A percentile compares a stretch with the other conserved stretches of the same genome.
Conservation (phyloP, 805 yeast species). For the Nakazawaea molendinolei region DNA sequence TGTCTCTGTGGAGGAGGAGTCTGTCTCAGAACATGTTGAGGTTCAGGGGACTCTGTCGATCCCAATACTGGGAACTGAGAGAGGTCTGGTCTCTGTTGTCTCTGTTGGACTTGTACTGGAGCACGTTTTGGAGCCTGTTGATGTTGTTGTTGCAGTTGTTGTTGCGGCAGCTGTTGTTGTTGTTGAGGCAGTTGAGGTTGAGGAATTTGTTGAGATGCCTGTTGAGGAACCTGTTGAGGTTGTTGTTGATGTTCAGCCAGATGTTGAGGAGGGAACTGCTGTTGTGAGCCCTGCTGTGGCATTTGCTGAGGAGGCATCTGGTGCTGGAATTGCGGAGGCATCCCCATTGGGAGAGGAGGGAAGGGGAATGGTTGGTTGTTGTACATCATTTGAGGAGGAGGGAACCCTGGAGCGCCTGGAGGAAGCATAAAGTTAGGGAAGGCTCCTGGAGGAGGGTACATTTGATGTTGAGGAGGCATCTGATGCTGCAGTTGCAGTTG, state of each 20-base stretch:
- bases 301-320: too few species aligned
- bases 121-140: conserved; percentile 2
- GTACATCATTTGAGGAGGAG: conserved; percentile 12
- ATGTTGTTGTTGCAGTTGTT: conserved; percentile 11
- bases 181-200: conserved; percentile 25
- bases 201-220: conserved; percentile 17
- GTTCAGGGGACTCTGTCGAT: conserved; percentile 27
- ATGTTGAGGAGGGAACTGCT: conserved; percentile 15
- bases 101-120: conserved; percentile 6
- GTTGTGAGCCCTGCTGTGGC: conserved; percentile 17
- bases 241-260: conserved; percentile 15
- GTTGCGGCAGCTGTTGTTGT: conserved; percentile 21
- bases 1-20: conserved; percentile 14
- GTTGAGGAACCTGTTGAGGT: conserved; percentile 17
- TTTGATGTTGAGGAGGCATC: conserved; percentile 21
- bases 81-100: conserved; percentile 21
- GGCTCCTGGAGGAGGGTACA: conserved; percentile 16
- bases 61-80: conserved; percentile 55
- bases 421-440: conserved; percentile 15
- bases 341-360: conserved; percentile 12
- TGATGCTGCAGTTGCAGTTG: conserved; percentile 21
- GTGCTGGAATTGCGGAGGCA: conserved; percentile 1
- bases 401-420: conserved; percentile 13
- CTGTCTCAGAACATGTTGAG: conserved; percentile 12
- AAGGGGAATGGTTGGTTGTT: conserved; percentile 18